Evolutionary conservation across 805 yeast genomes (phyloP).

Genomic region (Geotrichum ghanense): DNA sequence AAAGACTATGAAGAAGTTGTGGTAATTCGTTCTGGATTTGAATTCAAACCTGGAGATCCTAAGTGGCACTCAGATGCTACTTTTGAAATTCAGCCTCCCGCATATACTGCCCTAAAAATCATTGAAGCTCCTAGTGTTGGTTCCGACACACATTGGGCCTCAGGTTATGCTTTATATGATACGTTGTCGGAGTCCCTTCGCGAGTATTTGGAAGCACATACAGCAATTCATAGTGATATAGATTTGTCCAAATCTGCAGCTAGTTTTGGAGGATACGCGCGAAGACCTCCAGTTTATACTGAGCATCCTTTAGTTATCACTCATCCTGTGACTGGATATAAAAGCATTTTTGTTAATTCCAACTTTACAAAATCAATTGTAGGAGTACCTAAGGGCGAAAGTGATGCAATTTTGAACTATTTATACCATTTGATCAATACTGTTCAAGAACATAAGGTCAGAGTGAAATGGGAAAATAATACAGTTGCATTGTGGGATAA

Average conservation of each 20-base stretch:
- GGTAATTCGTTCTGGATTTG: constrained; percentile 28
- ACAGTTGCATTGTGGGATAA: constrained; percentile 54
- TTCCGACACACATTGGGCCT: constrained; percentile 68
- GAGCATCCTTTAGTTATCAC: constrained; percentile 48
- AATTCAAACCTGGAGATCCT: too few relatives aligned
- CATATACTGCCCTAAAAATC: too few relatives aligned
- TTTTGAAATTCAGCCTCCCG: too few relatives aligned
- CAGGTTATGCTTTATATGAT: constrained; percentile 56
- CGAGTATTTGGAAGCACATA: constrained; percentile 44
- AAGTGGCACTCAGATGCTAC: too few relatives aligned
- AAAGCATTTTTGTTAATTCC: constrained; percentile 43
- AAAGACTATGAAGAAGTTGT: constrained; percentile 35
- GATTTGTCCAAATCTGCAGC: constrained; percentile 29
- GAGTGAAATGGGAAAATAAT: constrained; percentile 41
- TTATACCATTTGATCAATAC: constrained; percentile 30
- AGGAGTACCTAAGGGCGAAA: constrained; percentile 65
- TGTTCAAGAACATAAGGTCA: constrained; percentile 34
- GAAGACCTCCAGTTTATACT: constrained; percentile 30
- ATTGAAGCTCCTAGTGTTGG: constrained; percentile 53
- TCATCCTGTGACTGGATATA: constrained; percentile 56
- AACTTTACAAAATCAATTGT: constrained; percentile 54
- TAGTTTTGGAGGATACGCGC: constrained; percentile 34
- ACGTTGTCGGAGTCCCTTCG: constrained; percentile 57
- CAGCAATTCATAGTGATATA: constrained; percentile 56
- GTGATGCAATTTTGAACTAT: constrained; percentile 46